Conservation (phyloP, 23 red algal species). For the Cyanidioschyzon merolae region DNA sequence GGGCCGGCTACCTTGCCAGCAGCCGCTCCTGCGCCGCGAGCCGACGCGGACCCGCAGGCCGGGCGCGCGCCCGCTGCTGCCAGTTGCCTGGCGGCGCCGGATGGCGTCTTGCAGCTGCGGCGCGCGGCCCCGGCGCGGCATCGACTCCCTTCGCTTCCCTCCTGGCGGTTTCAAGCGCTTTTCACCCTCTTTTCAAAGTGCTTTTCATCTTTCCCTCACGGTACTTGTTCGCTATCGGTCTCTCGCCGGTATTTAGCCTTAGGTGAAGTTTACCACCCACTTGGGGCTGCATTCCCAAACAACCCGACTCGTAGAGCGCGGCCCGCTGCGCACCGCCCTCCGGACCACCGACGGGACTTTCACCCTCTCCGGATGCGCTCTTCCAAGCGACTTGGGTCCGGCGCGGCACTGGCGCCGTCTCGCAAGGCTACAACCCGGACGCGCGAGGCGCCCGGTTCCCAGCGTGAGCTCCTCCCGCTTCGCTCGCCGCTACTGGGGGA, state of each 20-base stretch:
- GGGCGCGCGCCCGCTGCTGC: not conserved
- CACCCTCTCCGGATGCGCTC: conserved; percentile 44
- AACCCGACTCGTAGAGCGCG: conserved; percentile 64
- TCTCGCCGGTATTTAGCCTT: conserved; percentile 84
- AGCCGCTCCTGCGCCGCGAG: conserved; percentile 11
- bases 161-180: conserved; percentile 57
- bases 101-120: not conserved
- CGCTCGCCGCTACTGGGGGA: conserved; percentile 95
- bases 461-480: conserved; percentile 72
- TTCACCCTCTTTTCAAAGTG: conserved; percentile 69
- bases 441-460: conserved; percentile 43
- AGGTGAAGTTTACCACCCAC: conserved; percentile 84
- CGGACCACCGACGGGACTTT: conserved; percentile 60
- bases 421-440: conserved; percentile 6
- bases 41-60: conserved; percentile 17
- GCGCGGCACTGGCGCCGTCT: not conserved
- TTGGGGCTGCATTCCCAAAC: conserved; percentile 87
- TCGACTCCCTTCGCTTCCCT: conserved; percentile 63
- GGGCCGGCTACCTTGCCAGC: conserved; percentile 16
- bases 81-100: not conserved
- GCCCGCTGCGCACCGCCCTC: conserved; percentile 31
- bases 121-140: conserved; percentile 18
- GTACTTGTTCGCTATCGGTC: conserved; percentile 89
- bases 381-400: conserved; percentile 27
- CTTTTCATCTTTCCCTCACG: conserved; percentile 81